Conservation (phyloP, 2,329 filamentous ascomycete genomes). For the Bipolaris victoriae region DNA sequence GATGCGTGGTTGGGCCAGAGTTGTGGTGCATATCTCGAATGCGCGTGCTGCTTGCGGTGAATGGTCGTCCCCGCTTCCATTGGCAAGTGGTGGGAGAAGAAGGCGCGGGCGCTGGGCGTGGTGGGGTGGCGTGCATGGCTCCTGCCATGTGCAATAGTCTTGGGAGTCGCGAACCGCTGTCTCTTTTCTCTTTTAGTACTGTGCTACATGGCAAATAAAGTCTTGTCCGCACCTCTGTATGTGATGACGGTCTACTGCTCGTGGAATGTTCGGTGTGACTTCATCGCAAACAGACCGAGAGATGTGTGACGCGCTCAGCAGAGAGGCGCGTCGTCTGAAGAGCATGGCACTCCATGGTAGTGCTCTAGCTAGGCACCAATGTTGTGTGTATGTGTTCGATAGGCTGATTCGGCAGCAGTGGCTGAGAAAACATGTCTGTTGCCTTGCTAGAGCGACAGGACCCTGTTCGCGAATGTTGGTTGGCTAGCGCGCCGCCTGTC, state of each 20-base stretch:
- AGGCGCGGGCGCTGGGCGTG: constrained; percentile 6
- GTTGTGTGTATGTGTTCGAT: constrained; percentile 12
- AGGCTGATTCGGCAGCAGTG: constrained; percentile 5
- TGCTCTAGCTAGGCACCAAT: constrained; percentile 41
- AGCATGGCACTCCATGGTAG: constrained; percentile 48
- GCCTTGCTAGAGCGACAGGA: constrained; percentile 30
- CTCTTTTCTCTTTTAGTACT: constrained; percentile 5
- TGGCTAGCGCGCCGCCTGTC: constrained; percentile 27
- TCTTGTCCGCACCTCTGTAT: constrained; percentile 3
- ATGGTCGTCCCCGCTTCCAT: constrained; percentile 31
- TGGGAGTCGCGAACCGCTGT: not conserved
- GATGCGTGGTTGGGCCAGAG: not conserved
- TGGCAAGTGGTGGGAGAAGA: constrained; percentile 15
- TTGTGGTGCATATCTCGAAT: not conserved
- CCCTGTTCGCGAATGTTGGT: constrained; percentile 14
- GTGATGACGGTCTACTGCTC: not conserved
- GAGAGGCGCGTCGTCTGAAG: constrained; percentile 36
- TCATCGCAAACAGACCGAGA: constrained; percentile 25
- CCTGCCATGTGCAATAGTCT: not conserved
- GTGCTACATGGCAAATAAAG: not conserved
- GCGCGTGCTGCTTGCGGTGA: constrained; percentile 16
- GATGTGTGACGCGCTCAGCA: constrained; percentile 31
- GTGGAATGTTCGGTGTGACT: constrained; percentile 15
- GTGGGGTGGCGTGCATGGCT: constrained; percentile 15
- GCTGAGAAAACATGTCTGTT: constrained; percentile 15